Conservation (phyloP, 495 filamentous ascomycete genomes). For the Hypoxylon subgilvum region DNA sequence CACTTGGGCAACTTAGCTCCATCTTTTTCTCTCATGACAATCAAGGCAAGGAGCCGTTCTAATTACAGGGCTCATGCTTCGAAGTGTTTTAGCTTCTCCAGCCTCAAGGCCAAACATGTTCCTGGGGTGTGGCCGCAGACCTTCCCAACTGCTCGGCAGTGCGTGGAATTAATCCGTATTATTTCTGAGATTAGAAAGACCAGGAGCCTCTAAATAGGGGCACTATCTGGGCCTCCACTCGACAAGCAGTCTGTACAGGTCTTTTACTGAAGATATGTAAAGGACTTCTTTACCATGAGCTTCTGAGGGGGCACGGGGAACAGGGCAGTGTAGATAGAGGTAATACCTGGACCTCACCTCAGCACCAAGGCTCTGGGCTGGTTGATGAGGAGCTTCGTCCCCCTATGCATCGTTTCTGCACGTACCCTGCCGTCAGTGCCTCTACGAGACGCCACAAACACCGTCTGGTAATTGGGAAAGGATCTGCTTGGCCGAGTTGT, state of each 20-base stretch:
- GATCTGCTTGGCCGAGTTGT: slow-evolving; percentile 40
- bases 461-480: slow-evolving; percentile 42
- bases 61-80: slow-evolving; percentile 40
- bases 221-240: slow-evolving; percentile 7
- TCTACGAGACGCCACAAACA: slow-evolving; percentile 47
- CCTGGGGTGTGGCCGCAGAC: slow-evolving; percentile 30
- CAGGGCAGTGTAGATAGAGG: slow-evolving; percentile 11
- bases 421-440: slow-evolving; percentile 41
- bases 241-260: no score
- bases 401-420: slow-evolving; percentile 40
- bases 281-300: no score
- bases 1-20: slow-evolving; percentile 36
- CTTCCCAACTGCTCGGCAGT: slow-evolving; percentile 33
- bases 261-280: no score
- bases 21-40: slow-evolving; percentile 35
- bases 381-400: slow-evolving; percentile 36
- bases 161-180: no score
- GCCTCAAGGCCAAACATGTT: slow-evolving; percentile 40
- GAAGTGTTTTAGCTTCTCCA: slow-evolving; percentile 37
- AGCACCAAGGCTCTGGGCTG: slow-evolving; percentile 21
- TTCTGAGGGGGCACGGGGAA: neutral
- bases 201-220: slow-evolving; percentile 13
- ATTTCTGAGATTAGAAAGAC: slow-evolving; percentile 27
- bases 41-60: slow-evolving; percentile 41
- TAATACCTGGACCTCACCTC: no score